phyloP scores from a whole-genome alignment of 306 rosid species.

The Castanea mollissima region DNA sequence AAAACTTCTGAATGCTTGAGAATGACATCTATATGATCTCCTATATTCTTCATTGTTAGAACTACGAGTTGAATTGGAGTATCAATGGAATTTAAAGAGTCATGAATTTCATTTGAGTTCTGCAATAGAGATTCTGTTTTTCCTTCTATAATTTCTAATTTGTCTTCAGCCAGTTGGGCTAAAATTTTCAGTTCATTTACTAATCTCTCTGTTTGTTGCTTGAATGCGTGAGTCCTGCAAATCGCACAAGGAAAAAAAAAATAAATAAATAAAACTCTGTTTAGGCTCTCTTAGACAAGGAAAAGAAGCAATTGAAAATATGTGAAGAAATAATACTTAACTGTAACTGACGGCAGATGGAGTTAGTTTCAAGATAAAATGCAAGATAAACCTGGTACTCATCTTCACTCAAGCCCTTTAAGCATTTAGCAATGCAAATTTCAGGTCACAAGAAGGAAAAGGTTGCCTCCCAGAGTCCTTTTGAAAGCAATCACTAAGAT shows the following conservation, averaged over 20 bases:
- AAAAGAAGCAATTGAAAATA: neutral
- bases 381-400: constrained; percentile 71
- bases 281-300: neutral
- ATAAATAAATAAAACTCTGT: neutral
- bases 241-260: neutral
- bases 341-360: constrained; percentile 85
- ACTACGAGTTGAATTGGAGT: constrained; percentile 46
- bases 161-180: constrained; percentile 64
- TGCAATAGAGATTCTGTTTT: constrained; percentile 49
- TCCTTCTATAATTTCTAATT: constrained; percentile 54
- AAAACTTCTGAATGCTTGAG: constrained; percentile 51
- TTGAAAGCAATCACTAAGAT: constrained; percentile 87
- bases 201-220: constrained; percentile 71
- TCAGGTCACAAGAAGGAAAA: constrained; percentile 58
- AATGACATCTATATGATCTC: constrained; percentile 48
- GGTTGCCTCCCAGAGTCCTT: constrained; percentile 66
- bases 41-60: constrained; percentile 43
- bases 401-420: constrained; percentile 43
- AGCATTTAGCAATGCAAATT: constrained; percentile 53
- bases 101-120: constrained; percentile 38
- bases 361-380: constrained; percentile 84
- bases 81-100: constrained; percentile 52
- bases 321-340: constrained; percentile 35
- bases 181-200: constrained; percentile 71
- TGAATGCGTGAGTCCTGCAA: constrained; percentile 61